Conservation (phyloP, 2,329 filamentous ascomycete genomes). For the Ophiognomonia clavigignenti-juglandacearum region DNA sequence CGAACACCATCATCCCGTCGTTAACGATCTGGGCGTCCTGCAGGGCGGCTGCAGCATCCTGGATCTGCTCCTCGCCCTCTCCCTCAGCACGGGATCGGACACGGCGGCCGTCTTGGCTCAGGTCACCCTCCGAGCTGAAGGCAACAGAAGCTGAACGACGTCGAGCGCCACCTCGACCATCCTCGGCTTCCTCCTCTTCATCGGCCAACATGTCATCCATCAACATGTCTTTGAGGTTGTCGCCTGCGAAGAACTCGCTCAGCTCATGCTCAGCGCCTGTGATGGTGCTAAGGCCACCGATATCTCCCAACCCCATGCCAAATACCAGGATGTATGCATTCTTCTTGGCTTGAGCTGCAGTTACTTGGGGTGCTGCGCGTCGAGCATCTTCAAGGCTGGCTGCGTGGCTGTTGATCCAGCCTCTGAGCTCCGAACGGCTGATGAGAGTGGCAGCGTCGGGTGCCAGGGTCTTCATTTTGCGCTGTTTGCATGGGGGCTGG, state of each 20-base stretch:
- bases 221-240: slow-evolving; percentile 31
- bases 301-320: slow-evolving; percentile 31
- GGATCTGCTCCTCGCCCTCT: slow-evolving; percentile 16
- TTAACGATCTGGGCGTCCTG: slow-evolving; percentile 19
- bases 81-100: slow-evolving; percentile 31
- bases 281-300: slow-evolving; percentile 28
- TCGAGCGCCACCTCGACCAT: slow-evolving; percentile 21
- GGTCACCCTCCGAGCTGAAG: slow-evolving; percentile 31
- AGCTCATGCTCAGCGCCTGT: slow-evolving; percentile 37
- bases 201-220: slow-evolving; percentile 1
- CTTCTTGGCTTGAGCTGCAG: slow-evolving; percentile 33
- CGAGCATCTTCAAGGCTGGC: slow-evolving; percentile 47
- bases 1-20: slow-evolving; percentile 16
- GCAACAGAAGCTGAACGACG: slow-evolving; percentile 40
- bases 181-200: slow-evolving; percentile 19
- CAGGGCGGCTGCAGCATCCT: slow-evolving; percentile 8
- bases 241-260: slow-evolving; percentile 40
- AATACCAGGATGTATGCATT: slow-evolving; percentile 36
- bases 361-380: slow-evolving; percentile 21
- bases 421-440: slow-evolving; percentile 30
- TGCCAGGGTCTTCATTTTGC: slow-evolving; percentile 22
- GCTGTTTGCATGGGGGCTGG: slow-evolving; percentile 13
- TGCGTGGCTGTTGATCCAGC: slow-evolving; percentile 39
- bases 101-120: slow-evolving; percentile 28
- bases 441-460: slow-evolving; percentile 31